Evolutionary conservation across 768 basidiomycete genomes (phyloP), one percentile per base, ranked within the genome.

Genomic region (Collybia nuda): DNA sequence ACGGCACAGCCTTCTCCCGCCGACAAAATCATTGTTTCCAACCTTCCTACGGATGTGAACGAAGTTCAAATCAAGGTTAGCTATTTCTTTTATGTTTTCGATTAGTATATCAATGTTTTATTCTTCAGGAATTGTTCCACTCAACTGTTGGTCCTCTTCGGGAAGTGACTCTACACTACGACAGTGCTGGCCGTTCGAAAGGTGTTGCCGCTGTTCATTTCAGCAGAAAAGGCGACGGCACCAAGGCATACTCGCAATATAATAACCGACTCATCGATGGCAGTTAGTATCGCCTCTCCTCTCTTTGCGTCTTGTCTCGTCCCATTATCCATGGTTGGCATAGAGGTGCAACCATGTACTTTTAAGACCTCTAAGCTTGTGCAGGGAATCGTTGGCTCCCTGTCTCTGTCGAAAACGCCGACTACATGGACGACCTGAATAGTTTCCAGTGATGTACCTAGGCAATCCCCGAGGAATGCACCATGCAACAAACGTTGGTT

Each of bases 181-280:
- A 95, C 73, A 73, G 81, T 40, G 68, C 77, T 51, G 97, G 97
- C 42, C 86, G 88, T 60, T 94, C 91, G 40, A 96, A 94, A 66
- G 97, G 97, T 51, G 78, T 86, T 53, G 96, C 96, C 29, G 81
- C 88, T 12, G 87, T 99, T 51, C 76, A 83, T 59, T 98, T 98
- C 79, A 75, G 77, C 60, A 82, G 80, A 62, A 88, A 86, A 63
- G 95, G 93, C 51, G 93, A 95, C 63, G 97, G 88, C 51, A 84
- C 84, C 66, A 92, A 88, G 79, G 97, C 97, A 2, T 94, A 86
- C 70, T 80, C 88, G 61, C 84, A 91, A 57, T 99, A 98, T 79
- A 93, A 99, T 82, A 92, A 91, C 76, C 88, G 97, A 68, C 89
- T 98, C 75, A 95, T 99, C 84, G 97, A 99, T 88, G 93, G 94